phyloP scores from a whole-genome alignment of 805 yeast genomes.

The Priceomyces melissophilus region DNA sequence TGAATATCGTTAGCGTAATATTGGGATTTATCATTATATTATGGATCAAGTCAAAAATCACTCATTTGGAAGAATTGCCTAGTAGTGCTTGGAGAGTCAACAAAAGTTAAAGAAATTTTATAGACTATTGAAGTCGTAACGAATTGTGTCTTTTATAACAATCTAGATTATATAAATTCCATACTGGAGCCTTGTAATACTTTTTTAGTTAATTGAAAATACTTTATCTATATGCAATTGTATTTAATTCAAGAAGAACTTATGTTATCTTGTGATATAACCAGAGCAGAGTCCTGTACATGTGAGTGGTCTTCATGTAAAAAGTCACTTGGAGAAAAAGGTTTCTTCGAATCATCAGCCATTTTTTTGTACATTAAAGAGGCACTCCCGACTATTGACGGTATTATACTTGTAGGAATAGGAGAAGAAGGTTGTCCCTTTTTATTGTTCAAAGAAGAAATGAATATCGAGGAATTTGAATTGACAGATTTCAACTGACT shows the following conservation, averaged over 20 bases:
- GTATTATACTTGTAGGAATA: conserved; percentile 33
- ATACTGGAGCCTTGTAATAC: not conserved
- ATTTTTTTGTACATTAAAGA: conserved; percentile 35
- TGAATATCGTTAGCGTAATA: conserved; percentile 67
- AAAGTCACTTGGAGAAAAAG: conserved; percentile 42
- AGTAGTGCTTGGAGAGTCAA: conserved; percentile 71
- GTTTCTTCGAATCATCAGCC: conserved; percentile 32
- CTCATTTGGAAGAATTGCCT: conserved; percentile 68
- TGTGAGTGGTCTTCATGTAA: conserved; percentile 28
- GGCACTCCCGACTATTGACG: conserved; percentile 38
- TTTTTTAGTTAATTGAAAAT: not conserved
- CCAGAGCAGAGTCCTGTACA: conserved; percentile 10
- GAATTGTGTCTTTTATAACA: not conserved
- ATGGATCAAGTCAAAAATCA: conserved; percentile 64
- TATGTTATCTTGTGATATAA: not conserved
- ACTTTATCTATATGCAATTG: not conserved
- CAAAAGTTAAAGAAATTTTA: conserved; percentile 8
- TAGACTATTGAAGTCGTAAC: not conserved
- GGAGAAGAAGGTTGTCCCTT: conserved; percentile 6
- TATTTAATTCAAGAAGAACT: not conserved
- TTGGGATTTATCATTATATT: conserved; percentile 65
- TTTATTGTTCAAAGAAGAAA: not conserved
- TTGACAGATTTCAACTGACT: conserved; percentile 4
- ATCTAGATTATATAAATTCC: not conserved
- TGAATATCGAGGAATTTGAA: conserved; percentile 1